A percentile compares a stretch with the other conserved stretches of the same genome.
phyloP scores from a whole-genome alignment of 352 stramenopile species.

The Pythium dissimile region DNA sequence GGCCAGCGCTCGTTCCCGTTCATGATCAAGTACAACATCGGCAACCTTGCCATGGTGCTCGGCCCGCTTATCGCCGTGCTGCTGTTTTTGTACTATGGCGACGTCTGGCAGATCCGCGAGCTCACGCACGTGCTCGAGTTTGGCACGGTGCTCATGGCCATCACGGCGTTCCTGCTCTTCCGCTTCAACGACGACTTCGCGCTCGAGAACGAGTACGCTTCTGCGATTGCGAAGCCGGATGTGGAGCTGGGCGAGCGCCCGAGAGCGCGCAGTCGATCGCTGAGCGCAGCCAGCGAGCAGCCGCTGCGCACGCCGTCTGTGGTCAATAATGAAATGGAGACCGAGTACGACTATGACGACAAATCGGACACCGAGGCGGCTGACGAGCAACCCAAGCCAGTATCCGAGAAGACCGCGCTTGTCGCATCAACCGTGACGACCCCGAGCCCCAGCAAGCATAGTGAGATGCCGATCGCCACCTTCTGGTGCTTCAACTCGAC shows the following conservation, averaged over 20 bases:
- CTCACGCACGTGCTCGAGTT: constrained; percentile 60
- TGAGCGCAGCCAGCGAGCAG: constrained; percentile 24
- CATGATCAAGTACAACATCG: constrained; percentile 83
- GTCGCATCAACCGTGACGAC: constrained; percentile 3
- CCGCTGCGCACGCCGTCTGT: constrained; percentile 59
- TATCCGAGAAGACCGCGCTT: constrained; percentile 37
- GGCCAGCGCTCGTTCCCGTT: constrained; percentile 64
- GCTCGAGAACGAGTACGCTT: constrained; percentile 32
- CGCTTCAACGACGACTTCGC: constrained; percentile 61
- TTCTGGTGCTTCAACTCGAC: constrained; percentile 66
- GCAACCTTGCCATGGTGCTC: constrained; percentile 63
- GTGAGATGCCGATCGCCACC: constrained; percentile 10
- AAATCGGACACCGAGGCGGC: constrained; percentile 10
- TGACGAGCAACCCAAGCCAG: constrained; percentile 11
- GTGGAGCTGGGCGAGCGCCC: not conserved
- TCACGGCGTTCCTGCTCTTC: constrained; percentile 46
- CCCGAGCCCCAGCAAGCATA: not conserved
- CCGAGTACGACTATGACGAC: constrained; percentile 74
- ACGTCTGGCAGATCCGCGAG: constrained; percentile 53
- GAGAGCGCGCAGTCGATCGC: no score
- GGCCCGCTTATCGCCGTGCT: constrained; percentile 50
- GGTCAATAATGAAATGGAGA: constrained; percentile 52
- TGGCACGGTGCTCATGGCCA: constrained; percentile 44
- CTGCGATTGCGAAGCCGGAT: not conserved
- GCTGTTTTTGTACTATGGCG: constrained; percentile 62